Conservation (phyloP, 345 rosid species). For the Populus deltoides region DNA sequence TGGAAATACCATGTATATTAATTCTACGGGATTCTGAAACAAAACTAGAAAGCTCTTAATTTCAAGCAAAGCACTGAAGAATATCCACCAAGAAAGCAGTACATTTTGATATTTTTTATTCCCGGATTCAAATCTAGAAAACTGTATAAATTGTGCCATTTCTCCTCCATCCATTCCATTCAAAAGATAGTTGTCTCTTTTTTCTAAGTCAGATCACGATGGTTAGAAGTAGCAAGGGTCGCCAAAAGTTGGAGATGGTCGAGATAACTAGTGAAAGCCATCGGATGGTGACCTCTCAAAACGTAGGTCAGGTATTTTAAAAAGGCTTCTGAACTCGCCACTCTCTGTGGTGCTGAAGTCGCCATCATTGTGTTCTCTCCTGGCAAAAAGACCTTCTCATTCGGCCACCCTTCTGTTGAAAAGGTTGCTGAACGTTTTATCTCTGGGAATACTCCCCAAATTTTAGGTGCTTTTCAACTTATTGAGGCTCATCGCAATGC, state of each 20-base stretch:
- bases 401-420: constrained; percentile 24
- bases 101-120: neutral
- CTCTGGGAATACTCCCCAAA: constrained; percentile 9
- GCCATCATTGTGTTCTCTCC: constrained; percentile 25
- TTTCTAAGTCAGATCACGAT: neutral
- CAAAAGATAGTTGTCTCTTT: too few relatives aligned
- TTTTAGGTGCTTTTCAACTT: constrained; percentile 28
- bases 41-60: constrained; percentile 14
- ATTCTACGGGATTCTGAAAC: neutral
- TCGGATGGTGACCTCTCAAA: constrained; percentile 26
- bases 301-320: constrained; percentile 18
- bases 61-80: neutral
- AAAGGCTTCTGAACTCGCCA: constrained; percentile 29
- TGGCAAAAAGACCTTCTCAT: constrained; percentile 21
- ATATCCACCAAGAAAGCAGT: neutral
- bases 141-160: constrained; percentile 4
- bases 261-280: constrained; percentile 21
- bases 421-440: constrained; percentile 18
- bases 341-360: constrained; percentile 27
- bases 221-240: constrained; percentile 12
- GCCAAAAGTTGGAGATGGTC: constrained; percentile 21
- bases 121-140: neutral
- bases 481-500: constrained; percentile 46
- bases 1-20: constrained; percentile 13
- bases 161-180: neutral